A percentile compares a stretch with the other conserved stretches of the same genome.
Evolutionary conservation across 805 yeast genomes (phyloP).

Genomic region (Sugiyamaella lignohabitans): DNA sequence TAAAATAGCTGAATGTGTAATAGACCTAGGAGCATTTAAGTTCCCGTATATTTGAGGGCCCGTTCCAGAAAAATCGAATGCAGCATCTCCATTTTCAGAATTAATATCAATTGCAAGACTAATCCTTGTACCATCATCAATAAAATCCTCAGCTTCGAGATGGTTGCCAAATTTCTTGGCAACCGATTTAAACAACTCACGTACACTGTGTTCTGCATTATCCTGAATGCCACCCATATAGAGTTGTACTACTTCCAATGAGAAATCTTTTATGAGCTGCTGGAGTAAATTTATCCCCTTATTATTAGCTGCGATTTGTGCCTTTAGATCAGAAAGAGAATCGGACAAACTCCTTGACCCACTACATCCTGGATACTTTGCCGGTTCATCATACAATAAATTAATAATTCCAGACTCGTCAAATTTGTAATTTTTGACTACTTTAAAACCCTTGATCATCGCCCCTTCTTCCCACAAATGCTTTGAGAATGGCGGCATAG

Average conservation of each 20-base stretch:
- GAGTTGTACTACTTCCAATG: constrained; percentile 49
- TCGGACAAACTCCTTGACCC: constrained; percentile 83
- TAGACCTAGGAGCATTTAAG: constrained; percentile 87
- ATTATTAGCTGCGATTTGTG: constrained; percentile 83
- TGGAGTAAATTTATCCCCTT: constrained; percentile 69
- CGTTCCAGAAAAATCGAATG: constrained; percentile 80
- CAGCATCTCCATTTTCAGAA: constrained; percentile 49
- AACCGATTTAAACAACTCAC: constrained; percentile 42
- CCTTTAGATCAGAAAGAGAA: constrained; percentile 75
- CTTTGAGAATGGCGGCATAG: constrained; percentile 90
- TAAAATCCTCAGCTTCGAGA: constrained; percentile 25
- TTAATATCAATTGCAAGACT: constrained; percentile 36
- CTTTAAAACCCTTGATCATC: constrained; percentile 66
- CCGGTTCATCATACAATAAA: constrained; percentile 64
- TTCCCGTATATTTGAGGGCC: constrained; percentile 86
- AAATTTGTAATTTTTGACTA: constrained; percentile 66
- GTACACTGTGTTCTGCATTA: constrained; percentile 71
- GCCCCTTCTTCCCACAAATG: constrained; percentile 89
- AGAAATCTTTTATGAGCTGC: constrained; percentile 56
- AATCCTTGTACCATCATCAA: constrained; percentile 34
- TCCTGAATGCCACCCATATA: constrained; percentile 80
- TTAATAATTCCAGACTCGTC: constrained; percentile 64
- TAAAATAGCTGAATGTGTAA: constrained; percentile 80
- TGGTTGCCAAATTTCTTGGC: constrained; percentile 33
- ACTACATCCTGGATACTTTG: constrained; percentile 76